Conservation (phyloP, 2,329 filamentous ascomycete genomes). For the Colletotrichum euphorbiae region DNA sequence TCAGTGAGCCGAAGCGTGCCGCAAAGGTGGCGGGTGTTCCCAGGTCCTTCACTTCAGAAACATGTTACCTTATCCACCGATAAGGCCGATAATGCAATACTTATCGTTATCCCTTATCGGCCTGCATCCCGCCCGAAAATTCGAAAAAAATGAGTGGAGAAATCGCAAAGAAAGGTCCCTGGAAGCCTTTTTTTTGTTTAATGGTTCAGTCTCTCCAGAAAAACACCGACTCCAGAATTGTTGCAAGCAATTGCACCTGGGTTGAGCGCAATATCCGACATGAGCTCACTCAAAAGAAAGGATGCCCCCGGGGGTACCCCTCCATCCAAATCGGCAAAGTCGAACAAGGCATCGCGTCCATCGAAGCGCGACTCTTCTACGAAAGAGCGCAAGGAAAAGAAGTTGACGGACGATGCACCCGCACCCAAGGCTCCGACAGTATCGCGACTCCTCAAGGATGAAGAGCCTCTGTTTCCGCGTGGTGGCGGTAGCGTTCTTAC, state of each 20-base stretch:
- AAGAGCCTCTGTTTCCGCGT: conserved; percentile 91
- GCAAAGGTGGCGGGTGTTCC: not conserved
- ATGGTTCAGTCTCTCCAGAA: conserved; percentile 11
- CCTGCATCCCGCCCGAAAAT: conserved; percentile 25
- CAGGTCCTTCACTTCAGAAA: not conserved
- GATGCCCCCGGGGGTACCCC: conserved; percentile 65
- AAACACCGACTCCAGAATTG: conserved; percentile 30
- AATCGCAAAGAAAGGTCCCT: conserved; percentile 30
- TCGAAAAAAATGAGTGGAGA: conserved; percentile 38
- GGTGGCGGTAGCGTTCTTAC: conserved; percentile 92
- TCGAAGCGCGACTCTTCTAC: conserved; percentile 38
- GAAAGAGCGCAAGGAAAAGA: conserved; percentile 51
- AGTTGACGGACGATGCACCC: conserved; percentile 44
- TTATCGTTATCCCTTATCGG: conserved; percentile 37
- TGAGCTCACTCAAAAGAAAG: conserved; percentile 70
- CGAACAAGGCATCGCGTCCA: conserved; percentile 42
- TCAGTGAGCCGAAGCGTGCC: not conserved
- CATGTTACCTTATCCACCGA: not conserved
- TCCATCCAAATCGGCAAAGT: conserved; percentile 61
- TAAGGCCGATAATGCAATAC: not conserved
- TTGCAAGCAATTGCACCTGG: conserved; percentile 38
- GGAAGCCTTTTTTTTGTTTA: conserved; percentile 24
- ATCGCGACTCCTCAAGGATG: conserved; percentile 69
- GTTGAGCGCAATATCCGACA: conserved; percentile 44
- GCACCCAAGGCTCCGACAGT: conserved; percentile 52